phyloP scores from a whole-genome alignment of 495 filamentous ascomycete genomes.

The Lophiotrema nucula region DNA sequence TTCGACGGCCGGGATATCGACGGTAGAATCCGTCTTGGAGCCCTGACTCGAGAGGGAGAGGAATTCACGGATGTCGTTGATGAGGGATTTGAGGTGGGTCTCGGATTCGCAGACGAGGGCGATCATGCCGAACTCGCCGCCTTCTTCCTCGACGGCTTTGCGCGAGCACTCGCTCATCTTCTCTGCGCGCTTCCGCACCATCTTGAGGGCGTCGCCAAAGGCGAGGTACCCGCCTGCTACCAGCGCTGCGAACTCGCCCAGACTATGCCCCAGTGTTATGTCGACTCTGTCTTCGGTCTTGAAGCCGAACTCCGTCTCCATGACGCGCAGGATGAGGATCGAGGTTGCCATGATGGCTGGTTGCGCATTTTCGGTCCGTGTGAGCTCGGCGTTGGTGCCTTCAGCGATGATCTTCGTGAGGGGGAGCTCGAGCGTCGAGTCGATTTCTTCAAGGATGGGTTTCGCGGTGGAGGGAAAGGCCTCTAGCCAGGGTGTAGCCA shows the following conservation, averaged over 20 bases:
- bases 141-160: slow-evolving; percentile 57
- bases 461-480: slow-evolving; percentile 73
- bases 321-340: slow-evolving; percentile 82
- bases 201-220: slow-evolving; percentile 71
- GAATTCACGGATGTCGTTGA: slow-evolving; percentile 76
- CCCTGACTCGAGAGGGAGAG: slow-evolving; percentile 64
- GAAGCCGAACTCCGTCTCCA: slow-evolving; percentile 84
- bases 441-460: slow-evolving; percentile 78
- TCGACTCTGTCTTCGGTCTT: slow-evolving; percentile 65
- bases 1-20: slow-evolving; percentile 69
- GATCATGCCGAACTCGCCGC: slow-evolving; percentile 85
- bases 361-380: slow-evolving; percentile 82
- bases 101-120: slow-evolving; percentile 79
- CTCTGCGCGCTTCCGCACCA: slow-evolving; percentile 78
- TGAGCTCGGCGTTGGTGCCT: slow-evolving; percentile 72
- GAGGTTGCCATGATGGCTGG: slow-evolving; percentile 95
- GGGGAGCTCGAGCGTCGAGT: slow-evolving; percentile 63
- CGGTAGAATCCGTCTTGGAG: slow-evolving; percentile 62
- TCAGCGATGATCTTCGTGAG: slow-evolving; percentile 76
- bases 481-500: slow-evolving; percentile 80
- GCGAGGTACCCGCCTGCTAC: slow-evolving; percentile 75
- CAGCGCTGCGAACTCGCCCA: slow-evolving; percentile 93
- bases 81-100: slow-evolving; percentile 63
- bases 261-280: slow-evolving; percentile 83
- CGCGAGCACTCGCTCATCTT: slow-evolving; percentile 77